phyloP scores from a whole-genome alignment of 768 basidiomycete species.

The Naganishia kalamii region DNA sequence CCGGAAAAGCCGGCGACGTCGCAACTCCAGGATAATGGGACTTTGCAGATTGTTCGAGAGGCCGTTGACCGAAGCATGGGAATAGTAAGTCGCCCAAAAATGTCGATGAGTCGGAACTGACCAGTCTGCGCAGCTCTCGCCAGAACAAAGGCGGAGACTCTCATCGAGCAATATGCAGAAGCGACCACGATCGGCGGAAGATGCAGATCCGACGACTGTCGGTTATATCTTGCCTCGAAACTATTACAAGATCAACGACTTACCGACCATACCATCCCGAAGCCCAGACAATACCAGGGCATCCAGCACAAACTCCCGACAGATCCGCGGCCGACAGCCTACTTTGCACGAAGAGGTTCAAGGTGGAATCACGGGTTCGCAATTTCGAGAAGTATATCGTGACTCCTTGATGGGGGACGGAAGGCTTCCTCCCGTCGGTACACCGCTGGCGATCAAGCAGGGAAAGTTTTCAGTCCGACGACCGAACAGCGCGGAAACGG shows the following conservation, averaged over 20 bases:
- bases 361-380: conserved; percentile 60
- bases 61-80: too few species aligned
- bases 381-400: conserved; percentile 66
- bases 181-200: not conserved
- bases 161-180: not conserved
- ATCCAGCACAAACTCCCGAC: not conserved
- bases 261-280: conserved; percentile 53
- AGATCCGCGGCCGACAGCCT: conserved; percentile 48
- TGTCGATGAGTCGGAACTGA: not conserved
- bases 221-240: conserved; percentile 73
- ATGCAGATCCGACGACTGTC: conserved; percentile 49
- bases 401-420: conserved; percentile 48
- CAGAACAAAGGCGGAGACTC: not conserved
- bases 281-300: conserved; percentile 56
- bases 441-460: conserved; percentile 52
- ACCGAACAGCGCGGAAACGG: conserved; percentile 55
- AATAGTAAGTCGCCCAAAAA: not conserved
- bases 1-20: not conserved
- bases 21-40: too few species aligned
- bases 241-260: conserved; percentile 66
- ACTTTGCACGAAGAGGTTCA: conserved; percentile 57
- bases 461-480: conserved; percentile 50
- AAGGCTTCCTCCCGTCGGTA: conserved; percentile 5
- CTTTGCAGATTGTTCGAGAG: too few species aligned
- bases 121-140: not conserved